Evolutionary conservation across 2,329 filamentous ascomycete genomes (phyloP), one percentile per base, ranked within the genome.

Genomic region (Dactylellina sp.): DNA sequence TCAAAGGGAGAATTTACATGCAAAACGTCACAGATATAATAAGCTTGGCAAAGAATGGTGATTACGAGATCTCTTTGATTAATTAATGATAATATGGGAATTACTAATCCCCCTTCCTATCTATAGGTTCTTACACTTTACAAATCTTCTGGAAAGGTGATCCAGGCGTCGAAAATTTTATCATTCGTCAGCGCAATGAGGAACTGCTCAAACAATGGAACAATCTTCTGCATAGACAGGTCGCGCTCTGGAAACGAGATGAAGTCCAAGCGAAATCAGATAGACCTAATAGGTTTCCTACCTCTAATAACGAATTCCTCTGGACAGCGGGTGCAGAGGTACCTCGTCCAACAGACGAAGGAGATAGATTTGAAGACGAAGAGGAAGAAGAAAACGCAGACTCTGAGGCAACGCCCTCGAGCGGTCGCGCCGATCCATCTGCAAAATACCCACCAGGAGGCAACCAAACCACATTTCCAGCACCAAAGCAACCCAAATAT

Each of bases 131-230:
- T 9, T 97, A 98, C 80, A 94, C 91, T 1, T 91, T 97, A 74
- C 94, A 98, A 80, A 98, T 99, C 64, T 97, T 93, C 86, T 99
- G 95, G 95, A 98, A 95, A 82, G 94, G 94, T 35, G 94, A 98
- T 76, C 92, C 93, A 0, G 92, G 92, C 2, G 92, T 97, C 32
- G 94, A 99, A 80, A 97, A 96, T 79, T 98, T 99, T 81, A 89
- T 94, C 78, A 96, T 99, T 80, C 91, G 92, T 77, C 98, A 97
- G 81, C 86, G 88, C 56, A 95, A 94, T 74, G 95, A 99, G 81
- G 93, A 97, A 77, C 88, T 86, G 12, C 93, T 98, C 89, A 93
- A 90, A 81, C 97, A 94, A 80, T 99, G 95, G 95, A 83, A 88
- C 78, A 83, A 85, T n/a, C 71, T 76, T 46, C 63, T 79, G 5